Evolutionary conservation across 495 filamentous ascomycete species (phyloP), one percentile per base, ranked within the genome.

Genomic region (Podospora pseudopauciseta): DNA sequence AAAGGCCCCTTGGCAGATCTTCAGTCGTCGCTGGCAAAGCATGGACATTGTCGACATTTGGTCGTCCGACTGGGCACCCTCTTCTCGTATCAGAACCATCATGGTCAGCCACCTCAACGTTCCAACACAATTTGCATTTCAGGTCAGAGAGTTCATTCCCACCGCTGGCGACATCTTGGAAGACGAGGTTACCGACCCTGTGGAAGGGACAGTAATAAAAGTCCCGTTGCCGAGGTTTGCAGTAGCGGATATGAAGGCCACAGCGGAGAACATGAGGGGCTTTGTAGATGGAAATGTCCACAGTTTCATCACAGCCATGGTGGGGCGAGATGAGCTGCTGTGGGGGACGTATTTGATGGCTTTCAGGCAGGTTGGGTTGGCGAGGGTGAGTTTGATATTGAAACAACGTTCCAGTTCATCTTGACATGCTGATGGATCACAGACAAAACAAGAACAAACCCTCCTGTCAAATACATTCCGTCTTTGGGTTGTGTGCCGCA

Each of bases 11-110:
- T 75, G 63, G 23, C 72, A 74, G 57, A 18, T 72, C 13, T 73
- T 68, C 61, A 64, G 66, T 7, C 67, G 64, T 23, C 67, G 73
- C 2, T 75, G 73, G 73, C 71, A 75, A 60, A 70, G 56, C 55
- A 75, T 75, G 73, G 73, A 75, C 44, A 71, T 75, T 28, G 56
- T 75, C 57, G 56, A 75, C 57, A 71, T 75, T 23, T 66, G 71
- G 16, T 55, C 67, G 5, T 61, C 28, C 58, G 70, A 67, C 63
- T 75, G 73, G 73, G 70, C 67, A 0, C 39, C 39, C 9, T 73
- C 73, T 7, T 15, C 65, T 13, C 32, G 68, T 11, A 64, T 65
- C 19, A 57, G 63, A 15, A 70, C 34, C 0, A 75, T 75, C 60
- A 26, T 53, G 1, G 71, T 75, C 4, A 66, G 71, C 9, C 71